Evolutionary conservation across 108 stramenopile genomes (phyloP).

Genomic region (Nannochloropsis salina): DNA sequence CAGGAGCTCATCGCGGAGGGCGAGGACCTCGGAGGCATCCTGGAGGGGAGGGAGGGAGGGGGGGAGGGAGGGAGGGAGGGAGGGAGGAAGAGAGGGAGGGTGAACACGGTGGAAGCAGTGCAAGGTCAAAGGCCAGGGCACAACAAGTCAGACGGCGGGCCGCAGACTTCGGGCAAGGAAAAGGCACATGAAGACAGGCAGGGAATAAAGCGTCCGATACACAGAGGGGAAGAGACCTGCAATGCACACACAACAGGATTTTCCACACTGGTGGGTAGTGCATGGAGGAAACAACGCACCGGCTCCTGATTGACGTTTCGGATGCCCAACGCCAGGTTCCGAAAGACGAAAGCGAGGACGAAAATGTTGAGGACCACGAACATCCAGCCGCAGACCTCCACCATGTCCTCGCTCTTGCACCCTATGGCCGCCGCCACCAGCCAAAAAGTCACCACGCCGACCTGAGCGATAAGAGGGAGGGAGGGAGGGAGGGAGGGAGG

Average conservation of each 20-base stretch:
- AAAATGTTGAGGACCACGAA: not conserved
- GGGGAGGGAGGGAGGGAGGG: not conserved
- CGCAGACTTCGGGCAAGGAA: not conserved
- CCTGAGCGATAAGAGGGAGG: not conserved
- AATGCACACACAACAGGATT: too few species aligned
- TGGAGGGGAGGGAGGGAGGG: not conserved
- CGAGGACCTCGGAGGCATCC: not conserved
- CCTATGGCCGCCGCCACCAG: not conserved
- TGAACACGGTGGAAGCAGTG: not conserved
- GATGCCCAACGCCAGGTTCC: not conserved
- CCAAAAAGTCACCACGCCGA: not conserved
- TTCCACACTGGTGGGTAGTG: too few species aligned
- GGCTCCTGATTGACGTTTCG: not conserved
- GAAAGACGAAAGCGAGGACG: not conserved
- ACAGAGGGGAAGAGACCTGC: not conserved
- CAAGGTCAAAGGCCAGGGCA: not conserved
- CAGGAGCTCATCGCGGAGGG: not conserved
- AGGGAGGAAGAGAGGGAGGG: not conserved
- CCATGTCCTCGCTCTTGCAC: not conserved
- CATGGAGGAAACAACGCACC: not conserved
- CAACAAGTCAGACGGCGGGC: not conserved
- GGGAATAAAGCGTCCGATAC: not conserved
- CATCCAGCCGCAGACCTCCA: not conserved
- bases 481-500: not conserved
- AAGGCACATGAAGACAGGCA: not conserved